phyloP scores from a whole-genome alignment of 495 filamentous ascomycete genomes.

The Tricharina praecox region DNA sequence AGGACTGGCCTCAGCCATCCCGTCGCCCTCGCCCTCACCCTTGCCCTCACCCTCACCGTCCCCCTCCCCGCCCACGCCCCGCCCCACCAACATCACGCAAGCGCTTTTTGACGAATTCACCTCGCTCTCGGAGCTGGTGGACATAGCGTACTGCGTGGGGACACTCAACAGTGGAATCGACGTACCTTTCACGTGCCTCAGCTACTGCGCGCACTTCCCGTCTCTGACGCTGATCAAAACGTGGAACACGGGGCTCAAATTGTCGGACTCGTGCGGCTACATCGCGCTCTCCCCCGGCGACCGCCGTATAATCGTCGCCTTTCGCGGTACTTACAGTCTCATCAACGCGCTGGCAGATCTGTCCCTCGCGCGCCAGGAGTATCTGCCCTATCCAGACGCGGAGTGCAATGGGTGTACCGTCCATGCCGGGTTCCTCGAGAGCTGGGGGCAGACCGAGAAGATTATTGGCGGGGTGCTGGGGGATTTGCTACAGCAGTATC shows the following conservation, averaged over 20 bases:
- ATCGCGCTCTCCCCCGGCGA: slow-evolving; percentile 56
- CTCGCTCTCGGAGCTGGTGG: slow-evolving; percentile 71
- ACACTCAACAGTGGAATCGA: slow-evolving; percentile 52
- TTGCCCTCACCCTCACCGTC: too few relatives aligned
- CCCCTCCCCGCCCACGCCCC: background rate
- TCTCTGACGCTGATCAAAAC: slow-evolving; percentile 63
- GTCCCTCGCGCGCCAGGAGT: slow-evolving; percentile 72
- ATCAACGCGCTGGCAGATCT: slow-evolving; percentile 80
- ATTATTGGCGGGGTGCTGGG: slow-evolving; percentile 20
- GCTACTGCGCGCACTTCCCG: slow-evolving; percentile 66
- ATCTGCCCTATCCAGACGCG: slow-evolving; percentile 61
- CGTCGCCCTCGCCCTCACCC: too few relatives aligned
- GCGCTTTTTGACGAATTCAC: slow-evolving; percentile 66
- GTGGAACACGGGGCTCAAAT: slow-evolving; percentile 74
- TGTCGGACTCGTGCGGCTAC: slow-evolving; percentile 88
- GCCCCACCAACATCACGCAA: slow-evolving; percentile 26
- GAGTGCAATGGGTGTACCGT: slow-evolving; percentile 73
- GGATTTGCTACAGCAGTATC: slow-evolving; percentile 39
- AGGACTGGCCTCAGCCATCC: too few relatives aligned
- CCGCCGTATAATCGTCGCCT: slow-evolving; percentile 68
- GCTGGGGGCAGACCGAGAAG: slow-evolving; percentile 39
- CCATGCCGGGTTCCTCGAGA: slow-evolving; percentile 71
- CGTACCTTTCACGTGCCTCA: slow-evolving; percentile 68
- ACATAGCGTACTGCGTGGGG: slow-evolving; percentile 88
- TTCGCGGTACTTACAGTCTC: slow-evolving; percentile 85